Conservation (phyloP, 1,284 basidiomycete genomes). For the Puccinia coronata region DNA sequence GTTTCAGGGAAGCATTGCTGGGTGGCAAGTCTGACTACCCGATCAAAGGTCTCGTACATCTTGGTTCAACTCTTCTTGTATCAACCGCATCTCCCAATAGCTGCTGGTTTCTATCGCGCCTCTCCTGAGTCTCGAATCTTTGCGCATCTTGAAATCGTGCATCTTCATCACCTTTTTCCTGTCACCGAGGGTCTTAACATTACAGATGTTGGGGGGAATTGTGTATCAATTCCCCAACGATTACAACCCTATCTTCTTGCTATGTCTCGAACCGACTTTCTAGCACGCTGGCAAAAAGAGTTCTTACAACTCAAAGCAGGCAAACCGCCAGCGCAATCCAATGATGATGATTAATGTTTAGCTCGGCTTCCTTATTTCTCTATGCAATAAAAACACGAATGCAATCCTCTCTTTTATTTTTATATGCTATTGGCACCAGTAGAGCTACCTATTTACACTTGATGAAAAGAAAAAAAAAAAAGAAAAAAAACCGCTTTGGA, state of each 20-base stretch:
- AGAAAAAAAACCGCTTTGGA: too few relatives aligned
- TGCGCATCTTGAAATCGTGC: neutral
- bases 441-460: too few relatives aligned
- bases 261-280: neutral
- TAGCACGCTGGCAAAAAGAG: neutral
- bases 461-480: too few relatives aligned
- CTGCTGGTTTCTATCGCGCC: neutral
- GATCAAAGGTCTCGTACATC: neutral
- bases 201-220: neutral
- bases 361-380: too few relatives aligned
- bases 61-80: neutral
- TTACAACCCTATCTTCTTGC: neutral
- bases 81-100: neutral
- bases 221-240: neutral
- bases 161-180: neutral
- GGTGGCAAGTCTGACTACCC: neutral
- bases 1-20: neutral
- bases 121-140: conserved; percentile 1
- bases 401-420: too few relatives aligned
- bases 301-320: too few relatives aligned
- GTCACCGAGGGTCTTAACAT: neutral
- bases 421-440: too few relatives aligned
- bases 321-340: too few relatives aligned
- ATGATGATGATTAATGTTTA: too few relatives aligned
- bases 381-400: too few relatives aligned